Evolutionary conservation across 2,329 filamentous ascomycete genomes (phyloP).

Genomic region (Akanthomyces lecanii): DNA sequence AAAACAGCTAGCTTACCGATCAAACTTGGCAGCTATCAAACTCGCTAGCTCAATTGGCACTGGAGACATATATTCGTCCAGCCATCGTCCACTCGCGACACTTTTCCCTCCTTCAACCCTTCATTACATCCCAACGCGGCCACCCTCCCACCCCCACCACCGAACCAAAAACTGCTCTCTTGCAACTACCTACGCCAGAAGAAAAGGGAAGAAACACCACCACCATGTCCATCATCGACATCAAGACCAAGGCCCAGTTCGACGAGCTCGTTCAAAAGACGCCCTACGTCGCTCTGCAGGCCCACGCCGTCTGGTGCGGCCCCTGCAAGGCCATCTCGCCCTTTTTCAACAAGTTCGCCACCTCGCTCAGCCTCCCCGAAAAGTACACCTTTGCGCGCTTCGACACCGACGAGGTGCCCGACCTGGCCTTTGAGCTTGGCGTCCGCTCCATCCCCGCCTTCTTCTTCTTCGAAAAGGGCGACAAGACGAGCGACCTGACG

Average conservation of each 20-base stretch:
- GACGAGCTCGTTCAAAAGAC: conserved; percentile 43
- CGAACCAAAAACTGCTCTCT: not conserved
- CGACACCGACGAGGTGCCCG: conserved; percentile 52
- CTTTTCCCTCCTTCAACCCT: not conserved
- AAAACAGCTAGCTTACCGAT: not conserved
- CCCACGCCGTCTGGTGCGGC: conserved; percentile 57
- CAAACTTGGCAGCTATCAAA: not conserved
- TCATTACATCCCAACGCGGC: not conserved
- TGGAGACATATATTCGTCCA: not conserved
- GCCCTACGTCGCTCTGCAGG: conserved; percentile 52
- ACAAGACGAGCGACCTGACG: conserved; percentile 41
- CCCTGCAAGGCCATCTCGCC: conserved; percentile 59
- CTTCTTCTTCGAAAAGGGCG: conserved; percentile 54
- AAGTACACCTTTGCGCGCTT: conserved; percentile 54
- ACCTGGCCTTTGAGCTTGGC: conserved; percentile 45
- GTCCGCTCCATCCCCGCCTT: conserved; percentile 57
- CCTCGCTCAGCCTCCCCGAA: conserved; percentile 32
- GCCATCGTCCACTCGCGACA: not conserved
- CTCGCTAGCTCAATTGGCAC: not conserved
- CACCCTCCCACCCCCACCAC: not conserved
- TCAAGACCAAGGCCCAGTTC: conserved; percentile 44
- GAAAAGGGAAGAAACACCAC: not conserved
- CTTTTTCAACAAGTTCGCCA: conserved; percentile 46
- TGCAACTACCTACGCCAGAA: not conserved
- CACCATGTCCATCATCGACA: conserved; percentile 33